These are phyloP conservation scores for Hypoxylon intermedium DNA, from an alignment of 495 filamentous ascomycete species.

Conservation along the genomic window DNA sequence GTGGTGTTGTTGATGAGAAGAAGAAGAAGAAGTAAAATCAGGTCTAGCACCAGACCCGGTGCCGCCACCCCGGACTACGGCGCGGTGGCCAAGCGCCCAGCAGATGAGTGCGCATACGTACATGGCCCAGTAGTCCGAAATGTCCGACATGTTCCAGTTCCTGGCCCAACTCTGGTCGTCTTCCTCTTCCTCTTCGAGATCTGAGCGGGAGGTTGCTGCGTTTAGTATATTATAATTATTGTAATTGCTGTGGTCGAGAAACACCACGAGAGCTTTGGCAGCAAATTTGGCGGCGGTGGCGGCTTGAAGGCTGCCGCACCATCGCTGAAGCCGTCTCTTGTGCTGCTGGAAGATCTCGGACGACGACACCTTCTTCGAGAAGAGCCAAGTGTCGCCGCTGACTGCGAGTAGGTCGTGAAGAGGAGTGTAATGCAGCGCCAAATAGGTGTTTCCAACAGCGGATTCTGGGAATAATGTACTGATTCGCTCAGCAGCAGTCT, in stretches of 20 bases:
- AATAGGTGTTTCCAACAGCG: constrained; percentile 53
- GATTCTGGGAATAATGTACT: constrained; percentile 46
- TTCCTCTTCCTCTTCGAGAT: constrained; percentile 13
- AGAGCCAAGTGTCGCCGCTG: constrained; percentile 57
- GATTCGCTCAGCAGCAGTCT: constrained; percentile 46
- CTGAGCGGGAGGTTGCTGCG: constrained; percentile 32
- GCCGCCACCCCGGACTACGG: constrained; percentile 22
- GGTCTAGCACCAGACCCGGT: constrained; percentile 10
- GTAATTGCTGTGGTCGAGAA: constrained; percentile 22
- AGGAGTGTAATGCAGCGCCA: constrained; percentile 57
- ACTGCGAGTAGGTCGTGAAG: constrained; percentile 57
- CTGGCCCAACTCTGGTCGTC: constrained; percentile 4
- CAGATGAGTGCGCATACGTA: constrained; percentile 57
- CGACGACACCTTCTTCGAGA: constrained; percentile 51
- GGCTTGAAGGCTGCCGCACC: constrained; percentile 39
- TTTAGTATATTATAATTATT: constrained; percentile 34
- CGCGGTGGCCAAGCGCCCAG: constrained; percentile 52
- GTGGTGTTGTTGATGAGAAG: constrained; percentile 12
- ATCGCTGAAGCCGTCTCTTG: constrained; percentile 46
- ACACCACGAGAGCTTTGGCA: constrained; percentile 39
- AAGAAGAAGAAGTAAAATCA: constrained; percentile 14
- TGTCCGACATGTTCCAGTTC: constrained; percentile 41
- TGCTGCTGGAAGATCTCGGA: constrained; percentile 47
- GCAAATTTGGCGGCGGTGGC: constrained; percentile 33
- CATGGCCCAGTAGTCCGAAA: constrained; percentile 58